These are phyloP conservation scores for Malassezia cuniculi DNA, from an alignment of 1,284 basidiomycete species.

Conservation along the genomic window DNA sequence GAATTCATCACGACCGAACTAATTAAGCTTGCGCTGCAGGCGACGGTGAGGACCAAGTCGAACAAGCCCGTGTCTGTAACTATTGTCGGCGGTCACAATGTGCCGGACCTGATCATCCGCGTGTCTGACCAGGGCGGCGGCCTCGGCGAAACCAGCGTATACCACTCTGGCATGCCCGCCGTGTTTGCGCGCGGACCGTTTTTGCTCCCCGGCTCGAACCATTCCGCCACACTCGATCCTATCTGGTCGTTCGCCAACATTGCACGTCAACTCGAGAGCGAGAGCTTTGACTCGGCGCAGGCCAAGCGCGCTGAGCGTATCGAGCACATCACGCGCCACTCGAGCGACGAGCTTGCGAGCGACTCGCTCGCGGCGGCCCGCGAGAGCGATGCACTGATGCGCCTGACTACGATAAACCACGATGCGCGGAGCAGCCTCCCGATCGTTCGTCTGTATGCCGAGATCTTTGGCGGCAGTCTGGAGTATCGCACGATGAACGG, in stretches of 20 bases:
- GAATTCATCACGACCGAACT: constrained; percentile 77
- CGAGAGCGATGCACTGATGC: constrained; percentile 13
- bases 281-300: constrained; percentile 10
- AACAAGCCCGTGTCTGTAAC: constrained; percentile 22
- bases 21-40: constrained; percentile 57
- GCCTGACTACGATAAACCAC: constrained; percentile 9
- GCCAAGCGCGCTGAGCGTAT: background rate
- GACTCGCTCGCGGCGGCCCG: constrained; percentile 6
- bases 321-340: background rate
- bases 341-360: background rate
- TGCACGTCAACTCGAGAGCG: constrained; percentile 10
- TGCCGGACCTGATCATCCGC: constrained; percentile 39
- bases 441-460: constrained; percentile 12
- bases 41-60: constrained; percentile 20
- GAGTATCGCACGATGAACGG: constrained; percentile 11
- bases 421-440: constrained; percentile 10
- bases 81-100: constrained; percentile 36
- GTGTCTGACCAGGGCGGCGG: constrained; percentile 33
- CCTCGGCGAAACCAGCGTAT: background rate
- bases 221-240: background rate
- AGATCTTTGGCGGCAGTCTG: constrained; percentile 11
- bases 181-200: constrained; percentile 7
- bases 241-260: constrained; percentile 12
- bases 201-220: constrained; percentile 1
- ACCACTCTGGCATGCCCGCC: background rate